These are phyloP conservation scores for Chlamydomonas sphaeroides DNA, from an alignment of 139 green algal genomes.

Conservation along the genomic window DNA sequence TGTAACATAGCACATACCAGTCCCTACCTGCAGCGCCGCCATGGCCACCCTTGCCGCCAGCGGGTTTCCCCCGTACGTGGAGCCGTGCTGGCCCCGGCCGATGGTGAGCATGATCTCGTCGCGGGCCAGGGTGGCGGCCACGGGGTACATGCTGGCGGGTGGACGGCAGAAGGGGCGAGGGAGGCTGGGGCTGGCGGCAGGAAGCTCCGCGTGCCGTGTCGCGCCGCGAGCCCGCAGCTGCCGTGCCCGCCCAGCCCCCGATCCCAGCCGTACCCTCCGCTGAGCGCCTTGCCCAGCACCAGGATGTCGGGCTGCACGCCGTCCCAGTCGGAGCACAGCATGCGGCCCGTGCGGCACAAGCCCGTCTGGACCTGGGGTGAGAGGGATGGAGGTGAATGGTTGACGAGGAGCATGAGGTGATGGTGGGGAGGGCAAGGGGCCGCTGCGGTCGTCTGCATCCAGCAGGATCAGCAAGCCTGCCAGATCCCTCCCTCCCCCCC, in stretches of 20 bases:
- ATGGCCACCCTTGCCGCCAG: constrained; percentile 87
- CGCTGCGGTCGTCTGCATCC: not conserved
- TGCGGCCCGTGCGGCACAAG: constrained; percentile 82
- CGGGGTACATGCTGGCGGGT: constrained; percentile 84
- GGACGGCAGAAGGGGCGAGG: too few relatives aligned
- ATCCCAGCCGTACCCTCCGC: constrained; percentile 29
- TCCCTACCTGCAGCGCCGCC: constrained; percentile 84
- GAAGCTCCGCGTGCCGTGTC: too few relatives aligned
- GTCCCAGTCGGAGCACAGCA: constrained; percentile 92
- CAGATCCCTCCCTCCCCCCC: too few relatives aligned
- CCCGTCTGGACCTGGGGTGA: constrained; percentile 78
- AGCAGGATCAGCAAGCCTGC: too few relatives aligned
- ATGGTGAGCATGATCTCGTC: constrained; percentile 94
- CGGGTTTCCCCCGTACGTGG: constrained; percentile 95
- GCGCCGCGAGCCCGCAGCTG: too few relatives aligned
- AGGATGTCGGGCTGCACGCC: constrained; percentile 91
- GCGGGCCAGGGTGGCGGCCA: constrained; percentile 89
- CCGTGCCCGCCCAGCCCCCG: not conserved
- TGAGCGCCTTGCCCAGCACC: constrained; percentile 82
- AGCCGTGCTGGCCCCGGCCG: constrained; percentile 85
- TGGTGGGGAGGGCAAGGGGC: not conserved
- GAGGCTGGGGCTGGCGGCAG: too few relatives aligned
- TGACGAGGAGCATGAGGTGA: not conserved
- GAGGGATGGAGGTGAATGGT: not conserved
- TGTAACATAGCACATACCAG: too few relatives aligned